Evolutionary conservation across 2,329 filamentous ascomycete genomes (phyloP), one percentile per base, ranked within the genome.

Genomic region (Alternaria viburni): DNA sequence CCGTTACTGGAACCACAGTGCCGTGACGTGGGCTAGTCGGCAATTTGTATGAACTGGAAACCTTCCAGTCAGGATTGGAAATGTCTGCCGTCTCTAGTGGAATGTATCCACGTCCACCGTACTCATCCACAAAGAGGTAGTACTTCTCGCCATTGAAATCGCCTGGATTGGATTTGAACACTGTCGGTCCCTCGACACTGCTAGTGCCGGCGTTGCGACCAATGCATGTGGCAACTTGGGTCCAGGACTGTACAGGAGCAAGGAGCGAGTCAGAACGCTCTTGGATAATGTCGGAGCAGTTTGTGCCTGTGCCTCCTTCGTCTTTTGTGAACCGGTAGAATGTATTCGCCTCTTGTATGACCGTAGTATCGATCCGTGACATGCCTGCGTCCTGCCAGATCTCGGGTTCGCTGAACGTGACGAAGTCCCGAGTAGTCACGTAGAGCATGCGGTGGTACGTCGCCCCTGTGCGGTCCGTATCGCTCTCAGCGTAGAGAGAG

Each of bases 281-380:
- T 62, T 87, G 81, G 19, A 87, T 86, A 23, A 87, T 87, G 46
- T 87, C 86, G 3, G 76, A 77, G 68, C 86, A 87, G 2, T 85
- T 85, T 0, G 84, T 86, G 1, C 74, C 78, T 5, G 74, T 79
- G 2, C 80, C 83, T 0, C 84, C 84, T 59, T 87, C 85, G 45
- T 87, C 85, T 61, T 87, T 87, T 17, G 85, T 86, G 69, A 87
- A 87, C 10, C 86, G 84, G 68, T 86, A 85, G 70, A 83, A 86
- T 0, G 72, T 73, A 11, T 73, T 71, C 2, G 77, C 78, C 0
- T 79, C 80, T 56, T 83, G 77, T 13, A 87, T 69, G 0, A 87
- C 83, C 0, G 85, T 87, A 0, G 85, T 83, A 67, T 87, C 86
- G 23, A 87, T 87, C 1, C 85, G 80, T 1, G 85, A 83, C 52